These are phyloP conservation scores for Aphanomyces cochlioides DNA, from an alignment of 352 stramenopile species.

Conservation along the genomic window DNA sequence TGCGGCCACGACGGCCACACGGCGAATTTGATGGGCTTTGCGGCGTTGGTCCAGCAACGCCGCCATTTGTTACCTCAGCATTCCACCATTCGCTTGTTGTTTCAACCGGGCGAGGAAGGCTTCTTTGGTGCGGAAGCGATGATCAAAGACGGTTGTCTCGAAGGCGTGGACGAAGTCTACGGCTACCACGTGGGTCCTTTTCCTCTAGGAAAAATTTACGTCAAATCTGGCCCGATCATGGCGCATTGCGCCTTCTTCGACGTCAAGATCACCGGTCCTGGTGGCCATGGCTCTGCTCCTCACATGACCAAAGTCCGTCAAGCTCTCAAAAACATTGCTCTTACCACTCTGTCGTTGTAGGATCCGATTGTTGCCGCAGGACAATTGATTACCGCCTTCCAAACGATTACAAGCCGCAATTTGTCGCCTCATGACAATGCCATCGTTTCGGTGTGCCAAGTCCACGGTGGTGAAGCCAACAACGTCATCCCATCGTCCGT, in stretches of 20 bases:
- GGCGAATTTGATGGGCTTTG: slow-evolving; percentile 90
- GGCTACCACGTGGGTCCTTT: slow-evolving; percentile 82
- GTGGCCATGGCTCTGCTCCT: slow-evolving; percentile 91
- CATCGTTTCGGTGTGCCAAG: slow-evolving; percentile 89
- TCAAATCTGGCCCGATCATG: slow-evolving; percentile 86
- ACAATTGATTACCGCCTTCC: slow-evolving; percentile 33
- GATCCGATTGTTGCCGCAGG: slow-evolving; percentile 29
- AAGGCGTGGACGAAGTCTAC: no score
- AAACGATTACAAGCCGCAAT: slow-evolving; percentile 89
- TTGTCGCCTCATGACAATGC: slow-evolving; percentile 86
- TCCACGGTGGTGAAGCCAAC: slow-evolving; percentile 88
- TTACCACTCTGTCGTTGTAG: slow-evolving; percentile 40
- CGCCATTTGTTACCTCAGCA: slow-evolving; percentile 64
- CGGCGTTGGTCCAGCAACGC: slow-evolving; percentile 65
- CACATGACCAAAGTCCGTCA: slow-evolving; percentile 45
- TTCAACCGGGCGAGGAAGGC: slow-evolving; percentile 93
- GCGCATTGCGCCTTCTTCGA: slow-evolving; percentile 90
- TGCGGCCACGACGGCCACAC: slow-evolving; percentile 96
- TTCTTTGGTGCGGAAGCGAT: slow-evolving; percentile 23
- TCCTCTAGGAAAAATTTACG: slow-evolving; percentile 83
- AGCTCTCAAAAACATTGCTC: background rate
- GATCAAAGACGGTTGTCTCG: no score
- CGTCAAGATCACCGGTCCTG: slow-evolving; percentile 87
- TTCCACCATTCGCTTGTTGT: slow-evolving; percentile 89
- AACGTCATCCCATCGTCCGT: slow-evolving; percentile 92